Evolutionary conservation across 2,329 filamentous ascomycete genomes (phyloP).

Genomic region (Pseudogymnoascus destructans): DNA sequence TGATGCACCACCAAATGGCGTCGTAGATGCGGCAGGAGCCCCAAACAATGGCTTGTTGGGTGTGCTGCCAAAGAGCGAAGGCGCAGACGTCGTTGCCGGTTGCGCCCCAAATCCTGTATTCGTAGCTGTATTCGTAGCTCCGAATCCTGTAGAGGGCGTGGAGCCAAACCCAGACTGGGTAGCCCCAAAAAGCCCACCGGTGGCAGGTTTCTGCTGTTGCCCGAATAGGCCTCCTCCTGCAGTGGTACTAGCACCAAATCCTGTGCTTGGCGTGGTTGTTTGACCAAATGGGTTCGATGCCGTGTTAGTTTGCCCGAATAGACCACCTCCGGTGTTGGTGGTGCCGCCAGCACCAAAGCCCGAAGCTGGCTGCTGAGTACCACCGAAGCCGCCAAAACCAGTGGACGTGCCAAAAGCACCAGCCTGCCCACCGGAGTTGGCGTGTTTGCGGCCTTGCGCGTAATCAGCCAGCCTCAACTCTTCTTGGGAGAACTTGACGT

Average conservation of each 20-base stretch:
- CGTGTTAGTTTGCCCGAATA: constrained; percentile 30
- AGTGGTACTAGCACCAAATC: constrained; percentile 34
- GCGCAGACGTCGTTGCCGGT: constrained; percentile 15
- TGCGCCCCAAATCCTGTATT: constrained; percentile 20
- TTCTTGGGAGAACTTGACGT: constrained; percentile 83
- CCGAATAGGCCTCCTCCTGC: constrained; percentile 31
- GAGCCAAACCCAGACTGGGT: constrained; percentile 29
- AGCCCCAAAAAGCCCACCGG: constrained; percentile 32
- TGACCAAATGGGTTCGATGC: constrained; percentile 32
- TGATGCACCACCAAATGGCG: constrained; percentile 23
- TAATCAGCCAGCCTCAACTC: constrained; percentile 79
- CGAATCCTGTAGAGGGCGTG: constrained; percentile 21
- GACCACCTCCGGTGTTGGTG: constrained; percentile 21
- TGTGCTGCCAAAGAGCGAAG: constrained; percentile 22
- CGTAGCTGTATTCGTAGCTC: constrained; percentile 18
- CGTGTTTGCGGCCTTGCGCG: constrained; percentile 68
- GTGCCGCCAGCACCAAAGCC: constrained; percentile 24
- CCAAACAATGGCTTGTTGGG: constrained; percentile 29
- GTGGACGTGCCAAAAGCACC: constrained; percentile 68
- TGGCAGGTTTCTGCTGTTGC: constrained; percentile 23
- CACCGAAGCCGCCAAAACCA: constrained; percentile 38
- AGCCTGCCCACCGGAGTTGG: constrained; percentile 65
- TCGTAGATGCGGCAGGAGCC: constrained; percentile 11
- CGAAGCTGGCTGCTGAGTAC: constrained; percentile 25
- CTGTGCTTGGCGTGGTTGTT: constrained; percentile 30